phyloP scores from a whole-genome alignment of 2,329 filamentous ascomycete genomes.

The Aureobasidium subglaciale region DNA sequence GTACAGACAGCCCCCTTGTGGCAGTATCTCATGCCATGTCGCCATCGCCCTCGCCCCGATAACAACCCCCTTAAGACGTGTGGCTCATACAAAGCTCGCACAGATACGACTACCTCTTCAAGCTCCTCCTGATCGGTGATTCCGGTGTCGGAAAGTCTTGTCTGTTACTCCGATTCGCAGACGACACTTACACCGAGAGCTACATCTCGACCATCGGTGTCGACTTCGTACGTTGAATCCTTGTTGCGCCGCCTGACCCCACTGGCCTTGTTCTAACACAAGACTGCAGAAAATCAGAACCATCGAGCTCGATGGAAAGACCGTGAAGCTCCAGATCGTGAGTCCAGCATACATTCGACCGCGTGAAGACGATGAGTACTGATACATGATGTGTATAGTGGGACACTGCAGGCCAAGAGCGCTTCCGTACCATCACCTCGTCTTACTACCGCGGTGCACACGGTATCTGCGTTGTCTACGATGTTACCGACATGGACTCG shows the following conservation, averaged over 20 bases:
- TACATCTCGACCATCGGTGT: slow-evolving; percentile 99
- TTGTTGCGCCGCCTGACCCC: neutral
- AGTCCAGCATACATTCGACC: slow-evolving; percentile 31
- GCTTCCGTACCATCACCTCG: slow-evolving; percentile 98
- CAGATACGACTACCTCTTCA: slow-evolving; percentile 99
- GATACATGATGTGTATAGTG: slow-evolving; percentile 54
- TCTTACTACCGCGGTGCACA: slow-evolving; percentile 99
- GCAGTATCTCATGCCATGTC: neutral
- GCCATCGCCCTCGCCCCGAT: neutral
- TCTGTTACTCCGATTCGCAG: slow-evolving; percentile 92
- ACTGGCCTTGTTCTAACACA: slow-evolving; percentile 26
- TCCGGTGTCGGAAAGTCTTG: slow-evolving; percentile 99
- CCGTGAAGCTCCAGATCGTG: slow-evolving; percentile 98
- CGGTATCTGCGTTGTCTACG: slow-evolving; percentile 99
- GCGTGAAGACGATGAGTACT: slow-evolving; percentile 5
- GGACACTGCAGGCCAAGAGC: slow-evolving; percentile 98
- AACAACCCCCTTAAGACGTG: slow-evolving; percentile 6
- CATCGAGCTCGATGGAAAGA: slow-evolving; percentile 99
- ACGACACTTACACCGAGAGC: slow-evolving; percentile 98
- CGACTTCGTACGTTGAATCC: slow-evolving; percentile 71
- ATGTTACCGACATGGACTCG: slow-evolving; percentile 99
- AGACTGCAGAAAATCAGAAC: slow-evolving; percentile 88
- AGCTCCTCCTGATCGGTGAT: slow-evolving; percentile 99
- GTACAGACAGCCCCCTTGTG: neutral
- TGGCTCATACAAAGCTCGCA: slow-evolving; percentile 13